Base-by-base conservation (phyloP, 1,139 yeast genomes). In the Candida smagusa region DNA sequence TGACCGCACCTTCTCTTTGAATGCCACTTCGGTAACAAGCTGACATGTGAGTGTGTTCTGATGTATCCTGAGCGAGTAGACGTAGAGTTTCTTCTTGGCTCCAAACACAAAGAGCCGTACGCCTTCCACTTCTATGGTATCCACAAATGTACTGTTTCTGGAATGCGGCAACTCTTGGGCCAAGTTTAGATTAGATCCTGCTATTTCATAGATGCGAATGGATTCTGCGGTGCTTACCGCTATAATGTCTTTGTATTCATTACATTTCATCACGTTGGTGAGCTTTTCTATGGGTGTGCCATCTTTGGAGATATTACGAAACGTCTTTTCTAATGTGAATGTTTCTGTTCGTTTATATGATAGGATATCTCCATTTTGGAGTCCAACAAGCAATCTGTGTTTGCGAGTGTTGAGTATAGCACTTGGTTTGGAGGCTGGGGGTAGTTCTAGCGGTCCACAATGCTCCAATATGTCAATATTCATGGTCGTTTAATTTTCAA, bases 351-450 rank as follows among this genome's bases (percentile, higher is more conserved):
- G 28, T 11, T 41, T 39, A 39, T 56, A 36, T 40, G 33, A 40
- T 40, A 63, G 12, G 65, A 70, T 45, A 44, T 65, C 71, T 2
- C 75, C 75, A 46, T 64, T 63, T 39, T 52, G 38, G 22, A 60
- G 53, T 2, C 75, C 76, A 13, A 65, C 55, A 40, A 55, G 68
- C 7, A 68, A 40, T 30, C 50, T 52, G 7, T 34, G 34, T 26
- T 31, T 60, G 61, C 31, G 38, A 24, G 45, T 59, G 58, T n/a
- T 54, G 45, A 7, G 52, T 43, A 35, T 56, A 42, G 36, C 55
- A 43, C 39, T 63, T 70, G 35, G 22, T 28, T 28, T 24, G 31
- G 24, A 21, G 23, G 32, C 11, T 6, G 13, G 22, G 29, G 60
- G 49, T 35, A 62, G 44, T 46, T 55, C 59, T 38, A 63, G 47